These are phyloP conservation scores for Pterocarpus macrocarpus DNA, from an alignment of 306 rosid species.

Conservation along the genomic window DNA sequence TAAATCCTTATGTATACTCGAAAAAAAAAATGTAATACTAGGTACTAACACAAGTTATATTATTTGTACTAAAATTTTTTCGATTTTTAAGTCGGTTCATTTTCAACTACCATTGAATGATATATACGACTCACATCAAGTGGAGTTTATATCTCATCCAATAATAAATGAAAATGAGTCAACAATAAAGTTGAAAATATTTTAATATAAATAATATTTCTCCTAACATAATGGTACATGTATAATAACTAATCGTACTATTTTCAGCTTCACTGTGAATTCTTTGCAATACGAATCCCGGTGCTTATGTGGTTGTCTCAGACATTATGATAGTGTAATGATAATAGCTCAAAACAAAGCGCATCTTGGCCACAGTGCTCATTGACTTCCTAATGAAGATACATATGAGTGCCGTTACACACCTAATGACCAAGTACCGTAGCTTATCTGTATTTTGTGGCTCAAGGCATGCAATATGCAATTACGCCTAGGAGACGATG, in stretches of 20 bases:
- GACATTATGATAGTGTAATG: slow-evolving; percentile 57
- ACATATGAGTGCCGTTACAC: slow-evolving; percentile 54
- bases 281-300: background rate
- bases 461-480: slow-evolving; percentile 58
- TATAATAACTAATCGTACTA: background rate
- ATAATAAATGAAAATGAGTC: too few species aligned
- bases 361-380: slow-evolving; percentile 52
- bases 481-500: slow-evolving; percentile 51
- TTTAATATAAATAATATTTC: too few species aligned
- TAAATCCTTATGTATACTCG: too few species aligned
- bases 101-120: too few species aligned
- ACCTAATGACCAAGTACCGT: slow-evolving; percentile 42
- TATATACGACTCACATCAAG: too few species aligned
- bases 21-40: too few species aligned
- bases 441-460: slow-evolving; percentile 62
- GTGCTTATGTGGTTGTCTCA: slow-evolving; percentile 10
- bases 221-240: too few species aligned
- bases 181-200: too few species aligned
- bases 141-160: too few species aligned
- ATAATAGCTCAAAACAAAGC: slow-evolving; percentile 47
- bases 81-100: too few species aligned
- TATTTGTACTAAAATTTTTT: too few species aligned
- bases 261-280: background rate
- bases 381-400: slow-evolving; percentile 44
- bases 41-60: too few species aligned